Conservation (phyloP, 1,284 basidiomycete genomes). For the Retiboletus flavoniger region DNA sequence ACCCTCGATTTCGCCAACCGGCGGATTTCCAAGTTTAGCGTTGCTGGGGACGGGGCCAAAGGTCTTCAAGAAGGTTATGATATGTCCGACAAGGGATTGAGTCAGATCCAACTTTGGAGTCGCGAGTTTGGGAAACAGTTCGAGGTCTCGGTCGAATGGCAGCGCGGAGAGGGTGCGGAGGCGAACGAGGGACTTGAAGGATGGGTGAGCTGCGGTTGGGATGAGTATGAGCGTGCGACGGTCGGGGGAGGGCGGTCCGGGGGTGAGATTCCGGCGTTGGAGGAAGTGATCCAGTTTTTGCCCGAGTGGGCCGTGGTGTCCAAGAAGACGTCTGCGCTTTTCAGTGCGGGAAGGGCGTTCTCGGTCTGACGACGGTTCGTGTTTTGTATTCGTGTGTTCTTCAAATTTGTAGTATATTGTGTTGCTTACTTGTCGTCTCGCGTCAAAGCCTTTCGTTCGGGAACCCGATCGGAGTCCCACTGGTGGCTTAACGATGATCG, state of each 20-base stretch:
- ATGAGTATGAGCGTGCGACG: constrained; percentile 61
- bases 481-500: background rate
- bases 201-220: constrained; percentile 66
- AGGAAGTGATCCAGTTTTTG: constrained; percentile 65
- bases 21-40: constrained; percentile 44
- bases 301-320: constrained; percentile 66
- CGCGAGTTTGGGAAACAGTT: constrained; percentile 65
- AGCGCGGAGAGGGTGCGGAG: background rate
- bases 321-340: constrained; percentile 59
- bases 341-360: constrained; percentile 55
- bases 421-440: background rate
- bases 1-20: constrained; percentile 55
- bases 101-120: constrained; percentile 61
- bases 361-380: constrained; percentile 18
- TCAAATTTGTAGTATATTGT: background rate
- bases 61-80: constrained; percentile 48
- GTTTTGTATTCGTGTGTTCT: background rate
- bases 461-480: background rate
- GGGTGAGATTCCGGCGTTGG: constrained; percentile 65
- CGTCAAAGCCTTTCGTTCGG: background rate
- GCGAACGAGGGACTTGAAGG: constrained; percentile 40
- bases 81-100: constrained; percentile 41
- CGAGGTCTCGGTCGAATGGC: constrained; percentile 52
- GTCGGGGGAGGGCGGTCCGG: constrained; percentile 41
- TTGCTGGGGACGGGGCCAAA: constrained; percentile 34